Evolutionary conservation across 2,329 filamentous ascomycete genomes (phyloP).

Genomic region (Cladosporium sp.): DNA sequence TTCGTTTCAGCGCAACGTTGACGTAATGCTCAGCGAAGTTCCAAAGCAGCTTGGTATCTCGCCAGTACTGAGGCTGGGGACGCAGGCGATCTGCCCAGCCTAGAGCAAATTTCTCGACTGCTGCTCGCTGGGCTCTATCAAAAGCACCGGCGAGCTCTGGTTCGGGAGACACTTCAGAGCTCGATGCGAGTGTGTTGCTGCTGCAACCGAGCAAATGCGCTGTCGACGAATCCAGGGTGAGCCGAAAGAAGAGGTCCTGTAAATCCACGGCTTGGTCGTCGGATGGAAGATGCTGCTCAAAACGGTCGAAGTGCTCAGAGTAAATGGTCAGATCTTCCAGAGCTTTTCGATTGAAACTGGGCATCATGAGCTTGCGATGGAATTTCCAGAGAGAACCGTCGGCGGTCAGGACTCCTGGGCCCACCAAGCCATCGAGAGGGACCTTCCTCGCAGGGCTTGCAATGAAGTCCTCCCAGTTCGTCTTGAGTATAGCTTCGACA

Average conservation of each 20-base stretch:
- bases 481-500: slow-evolving; percentile 6
- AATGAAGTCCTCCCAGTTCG: slow-evolving; percentile 7
- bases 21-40: slow-evolving; percentile 44
- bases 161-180: slow-evolving; percentile 22
- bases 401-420: slow-evolving; percentile 1
- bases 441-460: not conserved
- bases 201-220: slow-evolving; percentile 37
- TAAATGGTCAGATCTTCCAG: slow-evolving; percentile 4
- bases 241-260: slow-evolving; percentile 41
- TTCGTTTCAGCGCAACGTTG: slow-evolving; percentile 37
- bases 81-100: slow-evolving; percentile 33
- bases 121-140: slow-evolving; percentile 37
- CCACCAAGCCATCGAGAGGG: not conserved
- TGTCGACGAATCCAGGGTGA: slow-evolving; percentile 48
- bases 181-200: slow-evolving; percentile 28
- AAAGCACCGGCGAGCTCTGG: slow-evolving; percentile 41
- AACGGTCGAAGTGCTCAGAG: not conserved
- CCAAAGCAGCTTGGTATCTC: slow-evolving; percentile 39
- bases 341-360: slow-evolving; percentile 6
- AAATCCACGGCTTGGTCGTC: slow-evolving; percentile 35
- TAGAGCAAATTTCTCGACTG: slow-evolving; percentile 35
- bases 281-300: slow-evolving; percentile 38
- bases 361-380: slow-evolving; percentile 9
- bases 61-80: slow-evolving; percentile 32
- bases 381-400: slow-evolving; percentile 7